Evolutionary conservation across 2,329 filamentous ascomycete genomes (phyloP).

Genomic region (Botrytis hyacinthi): DNA sequence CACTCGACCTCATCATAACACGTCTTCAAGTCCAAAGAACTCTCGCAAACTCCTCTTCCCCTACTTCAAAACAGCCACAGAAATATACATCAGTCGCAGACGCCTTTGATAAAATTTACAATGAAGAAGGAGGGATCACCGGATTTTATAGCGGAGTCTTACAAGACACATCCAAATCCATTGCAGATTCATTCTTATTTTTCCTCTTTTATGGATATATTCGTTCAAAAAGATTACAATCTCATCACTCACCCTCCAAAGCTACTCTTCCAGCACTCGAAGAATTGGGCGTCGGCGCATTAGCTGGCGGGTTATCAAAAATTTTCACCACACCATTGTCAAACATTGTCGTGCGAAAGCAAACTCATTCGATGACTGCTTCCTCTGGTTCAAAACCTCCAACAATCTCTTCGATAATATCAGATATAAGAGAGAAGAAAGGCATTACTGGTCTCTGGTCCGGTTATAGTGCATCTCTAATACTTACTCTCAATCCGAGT

Average conservation of each 20-base stretch:
- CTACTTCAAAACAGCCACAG: conserved; percentile 33
- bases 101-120: conserved; percentile 68
- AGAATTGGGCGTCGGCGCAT: conserved; percentile 70
- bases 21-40: conserved; percentile 76
- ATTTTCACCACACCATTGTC: conserved; percentile 76
- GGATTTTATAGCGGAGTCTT: conserved; percentile 69
- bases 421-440: conserved; percentile 64
- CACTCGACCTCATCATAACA: conserved; percentile 77
- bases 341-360: conserved; percentile 79
- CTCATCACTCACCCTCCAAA: conserved; percentile 39
- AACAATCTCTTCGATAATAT: conserved; percentile 55
- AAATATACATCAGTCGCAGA: conserved; percentile 67
- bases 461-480: conserved; percentile 76
- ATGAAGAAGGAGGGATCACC: conserved; percentile 61
- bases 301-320: conserved; percentile 73
- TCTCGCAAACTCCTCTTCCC: conserved; percentile 44
- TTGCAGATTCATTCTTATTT: conserved; percentile 79
- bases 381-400: conserved; percentile 37
- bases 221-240: conserved; percentile 42
- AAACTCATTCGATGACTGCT: conserved; percentile 60
- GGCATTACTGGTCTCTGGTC: conserved; percentile 80
- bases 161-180: conserved; percentile 64
- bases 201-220: conserved; percentile 73
- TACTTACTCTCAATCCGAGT: conserved; percentile 81
- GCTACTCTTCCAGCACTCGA: conserved; percentile 59